Evolutionary conservation across 1,139 yeast genomes (phyloP), one percentile per base, ranked within the genome.

Genomic region (Blastobotrys apis): DNA sequence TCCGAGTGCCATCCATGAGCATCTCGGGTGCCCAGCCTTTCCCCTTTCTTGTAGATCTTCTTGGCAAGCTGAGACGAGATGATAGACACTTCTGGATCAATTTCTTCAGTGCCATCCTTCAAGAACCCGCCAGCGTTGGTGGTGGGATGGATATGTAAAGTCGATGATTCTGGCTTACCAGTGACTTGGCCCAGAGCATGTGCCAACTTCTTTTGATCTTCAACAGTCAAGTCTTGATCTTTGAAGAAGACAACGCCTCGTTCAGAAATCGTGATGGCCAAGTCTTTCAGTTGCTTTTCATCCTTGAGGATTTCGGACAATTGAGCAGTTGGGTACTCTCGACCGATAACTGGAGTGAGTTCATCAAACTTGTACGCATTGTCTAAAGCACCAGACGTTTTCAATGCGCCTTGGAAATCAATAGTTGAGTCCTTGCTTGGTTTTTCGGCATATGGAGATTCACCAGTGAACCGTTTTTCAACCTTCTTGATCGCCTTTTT

Each of bases 161-260:
- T 84, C 12, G 82, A 74, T 5, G 82, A 75, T 45, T 71, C 72
- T 17, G 86, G 85, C 59, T 82, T 86, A 39, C 81, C 75, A 58
- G 81, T 85, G 44, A 79, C 67, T 17, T 77, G 76, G 13, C 87
- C 87, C 51, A 72, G 80, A 53, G 79, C 73, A 44, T 66, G 66
- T 15, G 78, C 83, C 58, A 74, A 75, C 17, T 73, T 67, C 56
- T 71, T 69, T 60, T 75, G 80, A 49, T 76, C 64, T 27, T 68
- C 67, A 40, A 75, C 74, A 49, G 80, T 73, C 53, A 83, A 80
- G 47, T 75, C 73, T 61, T 81, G 88, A 53, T 77, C 72, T 60
- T 84, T 71, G 66, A 81, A 81, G 12, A 80, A 75, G 27, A 78
- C 80, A 40, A 81, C 82, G 39, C 87, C 87, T 53, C 84, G 72